Percentiles rank a stretch among this genome's conserved stretches.
Evolutionary conservation across 163 green algal genomes (phyloP).

Genomic region (Scenedesmus sp.): DNA sequence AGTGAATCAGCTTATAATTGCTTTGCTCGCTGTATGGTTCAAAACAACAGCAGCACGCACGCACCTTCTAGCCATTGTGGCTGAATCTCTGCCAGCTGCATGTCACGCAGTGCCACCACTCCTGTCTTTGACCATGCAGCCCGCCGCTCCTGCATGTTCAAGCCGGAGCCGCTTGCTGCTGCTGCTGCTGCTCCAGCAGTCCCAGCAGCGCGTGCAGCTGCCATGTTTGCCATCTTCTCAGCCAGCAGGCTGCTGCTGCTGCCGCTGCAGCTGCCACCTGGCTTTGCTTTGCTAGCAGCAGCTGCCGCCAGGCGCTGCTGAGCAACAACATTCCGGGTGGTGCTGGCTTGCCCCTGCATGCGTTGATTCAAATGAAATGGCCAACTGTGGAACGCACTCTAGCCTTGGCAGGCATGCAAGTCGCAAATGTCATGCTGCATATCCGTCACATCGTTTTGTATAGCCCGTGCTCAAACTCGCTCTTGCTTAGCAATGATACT

Average conservation of each 20-base stretch:
- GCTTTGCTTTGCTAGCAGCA: constrained; percentile 34
- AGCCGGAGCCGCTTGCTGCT: background rate
- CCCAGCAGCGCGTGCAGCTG: background rate
- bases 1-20: no score
- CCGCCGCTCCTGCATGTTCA: constrained; percentile 42
- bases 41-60: background rate
- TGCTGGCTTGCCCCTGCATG: background rate
- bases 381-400: no score
- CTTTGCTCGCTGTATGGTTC: background rate
- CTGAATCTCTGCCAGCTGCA: constrained; percentile 59
- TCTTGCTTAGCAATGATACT: no score
- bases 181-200: background rate
- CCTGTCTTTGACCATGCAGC: constrained; percentile 68
- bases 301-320: constrained; percentile 49
- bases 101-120: constrained; percentile 66
- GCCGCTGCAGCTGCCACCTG: background rate
- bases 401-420: no score
- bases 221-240: constrained; percentile 23
- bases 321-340: constrained; percentile 26
- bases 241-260: constrained; percentile 17
- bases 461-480: no score
- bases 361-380: background rate
- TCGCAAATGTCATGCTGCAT: no score
- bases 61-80: constrained; percentile 53
- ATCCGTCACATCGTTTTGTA: no score